Base-by-base conservation (phyloP, 1,139 yeast species). In the Starmera stellimalicola region DNA sequence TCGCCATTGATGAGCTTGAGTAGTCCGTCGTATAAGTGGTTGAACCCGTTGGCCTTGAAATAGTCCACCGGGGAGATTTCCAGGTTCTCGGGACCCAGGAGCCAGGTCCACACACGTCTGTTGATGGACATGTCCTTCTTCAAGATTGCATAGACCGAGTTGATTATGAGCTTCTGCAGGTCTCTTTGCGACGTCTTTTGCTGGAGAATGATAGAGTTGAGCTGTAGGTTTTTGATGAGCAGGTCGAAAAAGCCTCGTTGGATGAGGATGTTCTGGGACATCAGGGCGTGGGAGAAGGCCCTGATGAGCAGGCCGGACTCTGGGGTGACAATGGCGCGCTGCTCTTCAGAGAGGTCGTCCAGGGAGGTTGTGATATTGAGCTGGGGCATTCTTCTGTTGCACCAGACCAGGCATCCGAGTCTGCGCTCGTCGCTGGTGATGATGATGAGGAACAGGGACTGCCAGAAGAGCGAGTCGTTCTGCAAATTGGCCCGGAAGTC, bases 91-190 rank as follows among this genome's bases (percentile, higher is more conserved):
- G 95, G 93, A 0, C 97, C 97, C 30, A 88, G 58, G 8, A 91
- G 60, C 93, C 95, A 88, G 43, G 70, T 77, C 95, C 97, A 88
- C 19, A 91, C 64, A 45, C 99, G 69, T 54, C 97, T 67, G 52
- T 91, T 93, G 41, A 91, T 66, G 15, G 96, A 84, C 95, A 91
- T 85, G 55, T 91, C 99, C 45, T 78, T 78, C 29, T 79, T 73
- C 33, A 87, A 61, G 1, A 93, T 79, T 0, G 88, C 75, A 10
- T 65, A 57, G 30, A 84, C 69, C 23, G 91, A 82, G 7, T 78
- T 63, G 54, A 75, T 63, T 17, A 84, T 57, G 31, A 91, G 57
- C 20, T 69, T 50, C 39, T 73, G 68, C 36, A 71, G 67, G 44
- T 84, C 95, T 6, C 63, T 59, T 1, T 58, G 47, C 2, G 72